Conservation (phyloP, 495 filamentous ascomycete species). For the Penicillium bovifimosum region DNA sequence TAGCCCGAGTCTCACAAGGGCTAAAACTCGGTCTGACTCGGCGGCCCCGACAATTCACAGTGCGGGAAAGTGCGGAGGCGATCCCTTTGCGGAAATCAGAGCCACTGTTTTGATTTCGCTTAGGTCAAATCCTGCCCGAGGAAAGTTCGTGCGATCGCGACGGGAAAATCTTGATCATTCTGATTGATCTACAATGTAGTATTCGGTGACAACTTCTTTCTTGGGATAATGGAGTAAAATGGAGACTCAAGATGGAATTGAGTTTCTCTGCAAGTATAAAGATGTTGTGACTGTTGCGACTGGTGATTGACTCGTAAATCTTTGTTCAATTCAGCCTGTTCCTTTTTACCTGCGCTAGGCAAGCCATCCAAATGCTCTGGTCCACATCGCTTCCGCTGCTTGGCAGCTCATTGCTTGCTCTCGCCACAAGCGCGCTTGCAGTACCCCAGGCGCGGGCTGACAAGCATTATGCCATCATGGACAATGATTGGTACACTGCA, state of each 20-base stretch:
- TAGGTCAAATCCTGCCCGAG: neutral
- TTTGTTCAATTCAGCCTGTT: neutral
- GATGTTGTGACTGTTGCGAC: too few species aligned
- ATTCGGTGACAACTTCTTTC: too few species aligned
- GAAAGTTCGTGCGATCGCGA: neutral
- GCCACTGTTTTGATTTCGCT: constrained; percentile 9
- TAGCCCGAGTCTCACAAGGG: neutral
- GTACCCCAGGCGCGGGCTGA: constrained; percentile 7
- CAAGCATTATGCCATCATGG: constrained; percentile 27
- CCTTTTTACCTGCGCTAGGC: neutral
- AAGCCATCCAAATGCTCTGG: constrained; percentile 12
- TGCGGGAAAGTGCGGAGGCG: neutral
- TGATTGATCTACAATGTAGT: too few species aligned
- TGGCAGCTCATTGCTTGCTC: constrained; percentile 12
- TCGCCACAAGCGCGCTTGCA: constrained; percentile 9
- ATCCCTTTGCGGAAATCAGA: constrained; percentile 14
- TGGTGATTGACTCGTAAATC: too few species aligned
- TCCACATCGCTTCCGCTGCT: constrained; percentile 13
- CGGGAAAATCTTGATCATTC: too few species aligned
- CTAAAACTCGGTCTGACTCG: neutral
- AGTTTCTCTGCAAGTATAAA: too few species aligned
- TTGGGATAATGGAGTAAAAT: too few species aligned
- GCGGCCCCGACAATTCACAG: neutral
- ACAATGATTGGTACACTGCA: constrained; percentile 34
- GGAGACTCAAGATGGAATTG: too few species aligned